Conservation (phyloP, 352 stramenopile species). For the Globisporangium paroecandrum region DNA sequence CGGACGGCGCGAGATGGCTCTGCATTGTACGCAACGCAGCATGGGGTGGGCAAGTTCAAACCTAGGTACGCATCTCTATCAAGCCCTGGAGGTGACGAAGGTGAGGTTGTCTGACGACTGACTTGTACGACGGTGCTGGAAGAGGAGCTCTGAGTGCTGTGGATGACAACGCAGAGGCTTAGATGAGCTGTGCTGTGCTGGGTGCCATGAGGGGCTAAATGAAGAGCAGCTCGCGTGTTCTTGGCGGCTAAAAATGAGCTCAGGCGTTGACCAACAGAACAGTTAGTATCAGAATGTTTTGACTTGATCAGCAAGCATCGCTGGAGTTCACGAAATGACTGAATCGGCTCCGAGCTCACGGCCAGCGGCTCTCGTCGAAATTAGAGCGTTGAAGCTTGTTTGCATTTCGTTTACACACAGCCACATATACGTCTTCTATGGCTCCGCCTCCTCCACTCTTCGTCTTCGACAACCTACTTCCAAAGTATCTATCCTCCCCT, state of each 20-base stretch:
- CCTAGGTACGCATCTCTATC: not conserved
- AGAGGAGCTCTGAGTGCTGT: not conserved
- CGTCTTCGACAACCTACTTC: not conserved
- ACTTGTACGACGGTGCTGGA: not conserved
- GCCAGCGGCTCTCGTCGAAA: not conserved
- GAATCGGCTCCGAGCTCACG: not conserved
- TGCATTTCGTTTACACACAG: slow-evolving; percentile 3
- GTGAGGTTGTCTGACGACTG: not conserved
- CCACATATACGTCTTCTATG: not conserved
- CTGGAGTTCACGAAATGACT: no score
- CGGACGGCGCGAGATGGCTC: slow-evolving; percentile 51
- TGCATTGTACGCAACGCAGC: slow-evolving; percentile 3
- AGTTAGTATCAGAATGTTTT: not conserved
- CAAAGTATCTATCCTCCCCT: not conserved
- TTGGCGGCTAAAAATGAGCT: not conserved
- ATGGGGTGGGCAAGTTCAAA: not conserved
- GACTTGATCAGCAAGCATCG: not conserved
- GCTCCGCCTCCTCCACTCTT: not conserved
- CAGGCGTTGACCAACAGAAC: not conserved
- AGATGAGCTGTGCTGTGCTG: not conserved
- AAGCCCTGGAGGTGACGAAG: not conserved
- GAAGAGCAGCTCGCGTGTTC: not conserved
- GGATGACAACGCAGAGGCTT: not conserved
- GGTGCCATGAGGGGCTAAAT: not conserved
- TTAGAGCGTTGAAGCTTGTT: not conserved